A percentile compares a stretch with the other conserved stretches of the same genome.
These are phyloP conservation scores for Euptelea pleiosperma DNA, from an alignment of 164 flowering plant genomes.

Conservation along the genomic window DNA sequence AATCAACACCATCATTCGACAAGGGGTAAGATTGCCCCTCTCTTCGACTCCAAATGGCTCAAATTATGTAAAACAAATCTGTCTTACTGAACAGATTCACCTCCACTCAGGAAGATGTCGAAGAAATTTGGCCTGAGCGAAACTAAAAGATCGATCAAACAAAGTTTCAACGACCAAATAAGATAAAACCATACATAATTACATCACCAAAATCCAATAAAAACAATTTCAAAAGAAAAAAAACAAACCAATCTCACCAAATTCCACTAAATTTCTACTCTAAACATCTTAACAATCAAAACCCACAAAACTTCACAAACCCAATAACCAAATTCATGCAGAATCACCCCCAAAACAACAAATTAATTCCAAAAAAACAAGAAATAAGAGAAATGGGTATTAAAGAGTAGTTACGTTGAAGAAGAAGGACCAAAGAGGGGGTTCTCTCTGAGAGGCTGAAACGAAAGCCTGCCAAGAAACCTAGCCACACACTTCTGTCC, in stretches of 20 bases:
- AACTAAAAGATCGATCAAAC: too few relatives aligned
- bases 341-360: not conserved
- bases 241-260: not conserved
- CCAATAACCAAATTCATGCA: not conserved
- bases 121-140: too few relatives aligned
- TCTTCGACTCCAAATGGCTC: too few relatives aligned
- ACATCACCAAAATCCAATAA: too few relatives aligned
- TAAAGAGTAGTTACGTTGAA: constrained; percentile 40
- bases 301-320: not conserved
- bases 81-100: too few relatives aligned
- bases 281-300: constrained; percentile 5
- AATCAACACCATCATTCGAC: too few relatives aligned
- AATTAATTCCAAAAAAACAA: not conserved
- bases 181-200: too few relatives aligned
- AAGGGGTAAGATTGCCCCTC: too few relatives aligned
- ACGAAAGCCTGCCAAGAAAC: constrained; percentile 72
- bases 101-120: too few relatives aligned
- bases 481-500: constrained; percentile 49
- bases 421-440: constrained; percentile 89
- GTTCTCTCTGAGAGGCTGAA: constrained; percentile 67
- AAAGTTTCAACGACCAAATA: too few relatives aligned
- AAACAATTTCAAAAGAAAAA: too few relatives aligned
- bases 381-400: not conserved
- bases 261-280: not conserved
- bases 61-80: too few relatives aligned